Conservation (phyloP, 352 stramenopile species). For the Globisporangium nodosum region DNA sequence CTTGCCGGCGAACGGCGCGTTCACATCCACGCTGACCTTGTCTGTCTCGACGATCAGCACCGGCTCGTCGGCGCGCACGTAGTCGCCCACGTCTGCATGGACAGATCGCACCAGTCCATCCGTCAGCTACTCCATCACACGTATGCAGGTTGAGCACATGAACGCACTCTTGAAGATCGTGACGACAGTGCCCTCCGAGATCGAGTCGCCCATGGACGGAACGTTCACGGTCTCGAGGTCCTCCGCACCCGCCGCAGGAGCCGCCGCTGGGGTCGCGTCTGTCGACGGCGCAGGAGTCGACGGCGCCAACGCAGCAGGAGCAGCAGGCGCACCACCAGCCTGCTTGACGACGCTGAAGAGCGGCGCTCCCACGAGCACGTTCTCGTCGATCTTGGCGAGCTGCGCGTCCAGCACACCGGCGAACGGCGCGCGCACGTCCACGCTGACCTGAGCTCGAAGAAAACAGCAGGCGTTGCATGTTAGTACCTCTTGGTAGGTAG, state of each 20-base stretch:
- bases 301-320: conserved; percentile 6
- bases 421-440: conserved; percentile 90
- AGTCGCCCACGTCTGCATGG: conserved; percentile 89
- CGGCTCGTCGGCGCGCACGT: conserved; percentile 93
- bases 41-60: conserved; percentile 98
- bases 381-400: conserved; percentile 92
- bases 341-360: conserved; percentile 84
- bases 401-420: conserved; percentile 89
- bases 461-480: background rate
- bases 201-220: conserved; percentile 93
- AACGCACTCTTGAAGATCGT: conserved; percentile 76
- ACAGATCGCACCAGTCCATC: background rate
- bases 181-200: conserved; percentile 97
- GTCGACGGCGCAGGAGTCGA: conserved; percentile 9
- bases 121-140: background rate
- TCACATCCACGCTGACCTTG: conserved; percentile 95
- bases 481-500: background rate
- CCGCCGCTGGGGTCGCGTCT: conserved; percentile 12
- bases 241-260: conserved; percentile 18
- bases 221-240: conserved; percentile 80
- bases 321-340: conserved; percentile 17
- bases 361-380: conserved; percentile 92
- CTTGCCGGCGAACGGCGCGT: conserved; percentile 86
- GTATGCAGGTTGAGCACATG: background rate
- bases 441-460: conserved; percentile 57